A percentile compares a stretch with the other conserved stretches of the same genome.
Conservation (phyloP, 495 filamentous ascomycete species). For the Penicillium malachiteum region DNA sequence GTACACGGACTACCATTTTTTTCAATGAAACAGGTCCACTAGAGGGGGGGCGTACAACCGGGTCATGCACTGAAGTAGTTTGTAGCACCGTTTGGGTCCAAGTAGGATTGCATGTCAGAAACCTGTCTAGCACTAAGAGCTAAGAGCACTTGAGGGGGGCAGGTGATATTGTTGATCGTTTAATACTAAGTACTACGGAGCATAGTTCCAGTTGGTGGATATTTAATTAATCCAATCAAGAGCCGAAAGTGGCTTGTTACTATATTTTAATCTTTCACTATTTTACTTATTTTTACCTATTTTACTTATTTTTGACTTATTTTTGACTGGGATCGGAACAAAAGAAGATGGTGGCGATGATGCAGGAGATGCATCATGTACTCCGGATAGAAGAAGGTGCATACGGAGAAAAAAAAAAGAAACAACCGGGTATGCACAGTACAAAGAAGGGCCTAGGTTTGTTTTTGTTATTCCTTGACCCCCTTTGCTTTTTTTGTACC, state of each 20-base stretch:
- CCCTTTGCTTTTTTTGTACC: neutral
- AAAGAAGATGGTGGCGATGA: slow-evolving; percentile 27
- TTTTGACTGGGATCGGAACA: slow-evolving; percentile 20
- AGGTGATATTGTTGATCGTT: slow-evolving; percentile 20
- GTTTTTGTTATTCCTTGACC: neutral
- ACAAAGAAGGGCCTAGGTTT: slow-evolving; percentile 5
- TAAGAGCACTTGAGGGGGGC: neutral
- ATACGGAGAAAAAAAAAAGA: slow-evolving; percentile 25
- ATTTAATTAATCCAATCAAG: slow-evolving; percentile 10
- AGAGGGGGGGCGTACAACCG: neutral
- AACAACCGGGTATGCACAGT: slow-evolving; percentile 25
- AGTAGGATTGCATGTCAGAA: neutral
- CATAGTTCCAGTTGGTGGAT: slow-evolving; percentile 10
- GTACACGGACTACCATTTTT: slow-evolving; percentile 13
- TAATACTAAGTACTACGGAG: slow-evolving; percentile 22
- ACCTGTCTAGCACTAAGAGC: neutral
- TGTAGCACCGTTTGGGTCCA: neutral
- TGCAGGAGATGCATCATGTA: slow-evolving; percentile 35
- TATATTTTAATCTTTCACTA: neutral
- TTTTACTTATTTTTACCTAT: neutral
- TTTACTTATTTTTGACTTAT: neutral
- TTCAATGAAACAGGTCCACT: slow-evolving; percentile 29
- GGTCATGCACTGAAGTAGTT: neutral
- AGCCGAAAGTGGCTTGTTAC: slow-evolving; percentile 2
- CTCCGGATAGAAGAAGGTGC: slow-evolving; percentile 23